phyloP scores from a whole-genome alignment of 306 rosid genomes.

The Mucuna pruriens region DNA sequence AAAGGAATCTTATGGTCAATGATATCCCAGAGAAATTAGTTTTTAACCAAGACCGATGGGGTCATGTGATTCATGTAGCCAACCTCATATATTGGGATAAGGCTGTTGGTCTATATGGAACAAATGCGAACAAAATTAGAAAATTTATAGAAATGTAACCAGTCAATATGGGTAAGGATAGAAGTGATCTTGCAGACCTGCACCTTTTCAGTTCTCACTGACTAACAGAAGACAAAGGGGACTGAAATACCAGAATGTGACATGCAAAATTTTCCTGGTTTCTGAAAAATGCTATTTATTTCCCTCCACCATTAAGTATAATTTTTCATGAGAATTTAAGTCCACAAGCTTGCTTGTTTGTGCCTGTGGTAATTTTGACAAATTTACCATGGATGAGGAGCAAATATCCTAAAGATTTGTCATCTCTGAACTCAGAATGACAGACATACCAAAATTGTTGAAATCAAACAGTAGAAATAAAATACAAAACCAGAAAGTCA shows the following conservation, averaged over 20 bases:
- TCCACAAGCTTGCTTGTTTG: background rate
- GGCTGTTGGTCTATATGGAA: background rate
- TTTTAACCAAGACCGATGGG: background rate
- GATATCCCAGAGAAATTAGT: background rate
- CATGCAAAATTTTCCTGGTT: background rate
- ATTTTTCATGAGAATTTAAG: background rate
- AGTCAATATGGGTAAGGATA: background rate
- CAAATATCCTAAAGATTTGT: background rate
- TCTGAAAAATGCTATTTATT: background rate
- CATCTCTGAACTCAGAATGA: background rate
- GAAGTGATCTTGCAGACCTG: background rate
- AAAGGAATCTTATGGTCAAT: background rate
- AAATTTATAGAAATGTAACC: background rate
- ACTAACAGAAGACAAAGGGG: background rate
- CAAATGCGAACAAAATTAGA: background rate
- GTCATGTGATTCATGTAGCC: background rate
- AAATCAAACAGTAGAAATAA: slow-evolving; percentile 23
- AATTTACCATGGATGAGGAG: slow-evolving; percentile 12
- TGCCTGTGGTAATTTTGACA: background rate
- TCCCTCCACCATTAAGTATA: background rate
- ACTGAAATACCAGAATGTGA: background rate
- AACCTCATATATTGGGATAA: background rate
- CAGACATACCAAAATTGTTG: slow-evolving; percentile 17
- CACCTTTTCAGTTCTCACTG: too few relatives aligned
- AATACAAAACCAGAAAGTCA: slow-evolving; percentile 10